Percentiles rank a stretch among this genome's conserved stretches.
Evolutionary conservation across 495 filamentous ascomycete genomes (phyloP).

Genomic region (Aspergillus leporis): DNA sequence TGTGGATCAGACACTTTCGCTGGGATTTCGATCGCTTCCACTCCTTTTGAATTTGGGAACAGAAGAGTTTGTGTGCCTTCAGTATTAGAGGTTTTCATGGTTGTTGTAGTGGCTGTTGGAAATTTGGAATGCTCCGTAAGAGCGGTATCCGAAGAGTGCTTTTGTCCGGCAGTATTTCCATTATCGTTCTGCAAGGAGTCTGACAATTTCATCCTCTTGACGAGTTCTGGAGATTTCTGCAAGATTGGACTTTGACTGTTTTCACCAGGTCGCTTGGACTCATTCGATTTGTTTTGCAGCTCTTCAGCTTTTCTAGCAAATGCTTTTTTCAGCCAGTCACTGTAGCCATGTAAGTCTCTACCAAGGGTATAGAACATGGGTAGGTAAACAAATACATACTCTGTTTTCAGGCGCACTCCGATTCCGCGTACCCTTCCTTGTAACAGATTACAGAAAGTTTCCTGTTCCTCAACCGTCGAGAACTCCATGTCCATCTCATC

Average conservation of each 20-base stretch:
- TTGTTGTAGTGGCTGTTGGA: conserved; percentile 3
- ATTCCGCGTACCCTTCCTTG: not conserved
- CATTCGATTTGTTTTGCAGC: not conserved
- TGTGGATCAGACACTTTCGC: conserved; percentile 26
- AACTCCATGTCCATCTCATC: conserved; percentile 42
- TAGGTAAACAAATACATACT: not conserved
- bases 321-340: conserved; percentile 37
- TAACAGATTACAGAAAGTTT: conserved; percentile 21
- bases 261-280: not conserved
- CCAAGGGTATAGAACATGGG: not conserved
- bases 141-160: conserved; percentile 4
- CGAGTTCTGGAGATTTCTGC: conserved; percentile 5
- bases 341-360: conserved; percentile 19
- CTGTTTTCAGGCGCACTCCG: not conserved
- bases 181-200: conserved; percentile 30
- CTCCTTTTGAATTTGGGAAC: conserved; percentile 1
- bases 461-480: conserved; percentile 19
- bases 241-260: conserved; percentile 2
- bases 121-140: conserved; percentile 3
- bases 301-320: conserved; percentile 28
- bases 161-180: conserved; percentile 13
- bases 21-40: conserved; percentile 29
- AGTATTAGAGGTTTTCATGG: conserved; percentile 2
- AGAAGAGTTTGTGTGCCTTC: conserved; percentile 9
- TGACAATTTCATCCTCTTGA: conserved; percentile 35